A percentile compares a stretch with the other conserved stretches of the same genome.
Conservation (phyloP, 2,329 filamentous ascomycete genomes). For the Colletotrichum liaoningense region DNA sequence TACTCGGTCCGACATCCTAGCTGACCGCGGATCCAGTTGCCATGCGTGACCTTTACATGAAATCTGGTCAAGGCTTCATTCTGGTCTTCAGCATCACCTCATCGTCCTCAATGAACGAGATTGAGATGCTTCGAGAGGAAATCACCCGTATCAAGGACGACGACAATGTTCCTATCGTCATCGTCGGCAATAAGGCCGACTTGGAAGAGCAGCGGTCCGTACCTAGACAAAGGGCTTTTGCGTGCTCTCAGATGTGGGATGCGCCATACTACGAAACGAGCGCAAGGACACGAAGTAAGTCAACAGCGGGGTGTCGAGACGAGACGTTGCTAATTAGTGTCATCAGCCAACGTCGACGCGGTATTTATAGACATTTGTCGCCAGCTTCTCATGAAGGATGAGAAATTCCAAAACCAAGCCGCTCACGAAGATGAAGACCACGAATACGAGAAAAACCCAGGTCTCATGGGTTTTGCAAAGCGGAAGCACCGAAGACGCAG, state of each 20-base stretch:
- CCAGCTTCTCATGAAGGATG: conserved; percentile 83
- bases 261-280: conserved; percentile 93
- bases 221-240: conserved; percentile 81
- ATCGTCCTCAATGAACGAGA: conserved; percentile 82
- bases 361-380: conserved; percentile 87
- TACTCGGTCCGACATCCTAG: conserved; percentile 8
- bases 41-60: conserved; percentile 90
- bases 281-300: conserved; percentile 77
- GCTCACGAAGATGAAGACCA: conserved; percentile 51
- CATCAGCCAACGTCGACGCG: conserved; percentile 85
- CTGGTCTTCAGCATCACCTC: conserved; percentile 94
- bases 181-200: conserved; percentile 93
- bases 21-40: conserved; percentile 56
- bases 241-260: conserved; percentile 87
- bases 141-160: conserved; percentile 93
- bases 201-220: conserved; percentile 87
- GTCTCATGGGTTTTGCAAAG: conserved; percentile 46
- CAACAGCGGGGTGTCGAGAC: not conserved
- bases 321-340: conserved; percentile 38
- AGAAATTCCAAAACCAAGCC: conserved; percentile 56
- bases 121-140: conserved; percentile 85
- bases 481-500: conserved; percentile 44
- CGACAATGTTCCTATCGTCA: conserved; percentile 85
- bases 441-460: conserved; percentile 56
- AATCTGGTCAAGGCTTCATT: conserved; percentile 90